Evolutionary conservation across 169 alveolate genomes (phyloP).

Genomic region (Plasmodium sp.): DNA sequence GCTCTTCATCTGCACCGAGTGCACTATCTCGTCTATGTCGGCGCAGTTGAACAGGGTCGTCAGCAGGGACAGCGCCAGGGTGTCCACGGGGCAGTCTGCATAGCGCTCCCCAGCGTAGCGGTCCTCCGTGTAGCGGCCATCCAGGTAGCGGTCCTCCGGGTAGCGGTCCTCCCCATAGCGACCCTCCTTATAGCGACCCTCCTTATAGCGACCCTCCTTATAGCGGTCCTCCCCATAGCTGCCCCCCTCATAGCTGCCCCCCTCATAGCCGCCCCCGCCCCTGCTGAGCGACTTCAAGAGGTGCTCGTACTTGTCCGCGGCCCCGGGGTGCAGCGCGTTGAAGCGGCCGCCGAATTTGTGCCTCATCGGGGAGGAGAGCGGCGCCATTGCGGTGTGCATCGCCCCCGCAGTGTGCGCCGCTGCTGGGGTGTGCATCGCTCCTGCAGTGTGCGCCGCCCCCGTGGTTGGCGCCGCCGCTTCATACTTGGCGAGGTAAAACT

Average conservation of each 20-base stretch:
- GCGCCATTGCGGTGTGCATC: too few species aligned
- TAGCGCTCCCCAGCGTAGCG: too few species aligned
- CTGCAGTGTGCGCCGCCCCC: too few species aligned
- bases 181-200: neutral
- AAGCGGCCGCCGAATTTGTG: neutral
- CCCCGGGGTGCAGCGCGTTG: neutral
- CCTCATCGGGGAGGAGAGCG: neutral
- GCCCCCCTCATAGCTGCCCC: neutral
- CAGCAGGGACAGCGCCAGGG: constrained; percentile 15
- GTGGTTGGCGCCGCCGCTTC: neutral
- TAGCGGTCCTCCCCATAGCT: neutral
- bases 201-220: neutral
- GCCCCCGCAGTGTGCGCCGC: too few species aligned
- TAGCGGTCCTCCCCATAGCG: too few species aligned
- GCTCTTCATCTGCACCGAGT: neutral
- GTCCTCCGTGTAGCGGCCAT: too few species aligned
- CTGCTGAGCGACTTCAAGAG: neutral
- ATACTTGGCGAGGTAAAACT: constrained; percentile 30
- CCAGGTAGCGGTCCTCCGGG: neutral
- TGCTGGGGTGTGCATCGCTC: too few species aligned
- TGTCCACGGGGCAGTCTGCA: neutral
- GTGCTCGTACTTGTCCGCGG: neutral
- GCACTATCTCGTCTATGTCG: constrained; percentile 50
- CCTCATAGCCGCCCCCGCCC: neutral
- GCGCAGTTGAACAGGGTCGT: constrained; percentile 50